phyloP scores from a whole-genome alignment of 345 rosid species.

The Linum usitatissimum region DNA sequence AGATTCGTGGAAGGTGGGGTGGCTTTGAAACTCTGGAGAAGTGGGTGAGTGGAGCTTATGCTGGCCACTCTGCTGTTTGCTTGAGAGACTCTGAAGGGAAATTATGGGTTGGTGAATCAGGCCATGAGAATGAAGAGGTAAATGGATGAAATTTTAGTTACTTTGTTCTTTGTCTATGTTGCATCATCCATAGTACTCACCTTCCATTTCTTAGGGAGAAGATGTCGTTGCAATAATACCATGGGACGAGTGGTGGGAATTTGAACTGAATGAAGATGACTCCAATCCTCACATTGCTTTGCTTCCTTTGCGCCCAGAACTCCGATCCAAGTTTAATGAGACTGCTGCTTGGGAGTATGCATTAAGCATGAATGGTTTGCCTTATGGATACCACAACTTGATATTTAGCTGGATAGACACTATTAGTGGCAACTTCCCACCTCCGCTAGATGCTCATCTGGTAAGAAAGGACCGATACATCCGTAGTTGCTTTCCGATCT shows the following conservation, averaged over 20 bases:
- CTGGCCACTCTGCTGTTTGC: slow-evolving; percentile 90
- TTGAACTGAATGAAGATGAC: slow-evolving; percentile 80
- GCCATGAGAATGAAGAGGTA: slow-evolving; percentile 91
- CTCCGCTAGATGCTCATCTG: slow-evolving; percentile 90
- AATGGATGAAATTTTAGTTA: not conserved
- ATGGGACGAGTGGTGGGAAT: slow-evolving; percentile 99
- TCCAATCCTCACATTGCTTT: slow-evolving; percentile 84
- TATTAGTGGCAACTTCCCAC: slow-evolving; percentile 69
- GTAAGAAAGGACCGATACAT: slow-evolving; percentile 23
- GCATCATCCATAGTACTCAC: not conserved
- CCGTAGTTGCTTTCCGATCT: not conserved
- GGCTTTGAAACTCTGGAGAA: slow-evolving; percentile 97
- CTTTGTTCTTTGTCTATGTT: no score
- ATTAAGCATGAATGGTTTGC: slow-evolving; percentile 68
- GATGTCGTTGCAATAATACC: slow-evolving; percentile 70
- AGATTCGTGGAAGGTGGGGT: slow-evolving; percentile 88
- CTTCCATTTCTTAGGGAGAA: slow-evolving; percentile 47
- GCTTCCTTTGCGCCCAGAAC: slow-evolving; percentile 84
- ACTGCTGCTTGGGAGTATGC: slow-evolving; percentile 99
- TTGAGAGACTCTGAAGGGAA: slow-evolving; percentile 85
- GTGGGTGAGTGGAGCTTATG: slow-evolving; percentile 99
- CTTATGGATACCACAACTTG: slow-evolving; percentile 97
- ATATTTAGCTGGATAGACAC: slow-evolving; percentile 99
- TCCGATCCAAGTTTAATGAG: slow-evolving; percentile 79
- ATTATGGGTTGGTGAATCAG: slow-evolving; percentile 96